Evolutionary conservation across 768 basidiomycete species (phyloP), one percentile per base, ranked within the genome.

Genomic region (Podaxis sp.): DNA sequence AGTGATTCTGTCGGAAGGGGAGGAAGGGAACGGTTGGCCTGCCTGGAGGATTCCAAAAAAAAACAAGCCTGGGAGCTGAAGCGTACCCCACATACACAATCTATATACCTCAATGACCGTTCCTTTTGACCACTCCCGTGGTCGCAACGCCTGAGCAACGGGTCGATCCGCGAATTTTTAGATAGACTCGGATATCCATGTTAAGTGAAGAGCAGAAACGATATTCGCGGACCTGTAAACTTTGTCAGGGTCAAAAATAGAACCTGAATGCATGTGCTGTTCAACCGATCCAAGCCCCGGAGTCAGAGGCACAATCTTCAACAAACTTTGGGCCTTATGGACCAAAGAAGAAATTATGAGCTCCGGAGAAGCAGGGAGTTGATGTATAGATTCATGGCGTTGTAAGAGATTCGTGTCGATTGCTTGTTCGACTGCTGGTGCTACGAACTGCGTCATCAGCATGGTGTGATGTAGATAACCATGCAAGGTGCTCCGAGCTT

Each of bases 131-230:
- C 55, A 56, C 15, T 53, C 55, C 61, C 54, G 44, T 62, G 53
- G 46, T 36, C 33, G 44, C 61, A 62, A 56, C 37, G 36, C 54
- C 54, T 49, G 48, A 51, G 36, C 33, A 63, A 66, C 72, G 72
- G 72, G 67, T 70, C 70, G 70, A 71, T 71, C 72, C 74, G 74
- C 59, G 50, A 38, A 49, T 54, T 56, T 66, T 67, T 58, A 69
- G 73, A 75, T 74, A 70, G 69, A 62, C 68, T 74, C 60, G 62
- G 71, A 73, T 74, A 69, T 56, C 55, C 48, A 50, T 33, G 54
- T 33, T 37, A 26, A 41, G 54, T 62, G 48, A 56, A 55, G 54
- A 54, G 64, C 52, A 46, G 60, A 48, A 60, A 60, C 53, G 55
- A 60, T 37, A 56, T 68, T 71, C 67, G 67, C 72, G 72, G 72